Evolutionary conservation across 345 rosid genomes (phyloP), one percentile per base, ranked within the genome.

Genomic region (Diplotaxis tenuifolia): DNA sequence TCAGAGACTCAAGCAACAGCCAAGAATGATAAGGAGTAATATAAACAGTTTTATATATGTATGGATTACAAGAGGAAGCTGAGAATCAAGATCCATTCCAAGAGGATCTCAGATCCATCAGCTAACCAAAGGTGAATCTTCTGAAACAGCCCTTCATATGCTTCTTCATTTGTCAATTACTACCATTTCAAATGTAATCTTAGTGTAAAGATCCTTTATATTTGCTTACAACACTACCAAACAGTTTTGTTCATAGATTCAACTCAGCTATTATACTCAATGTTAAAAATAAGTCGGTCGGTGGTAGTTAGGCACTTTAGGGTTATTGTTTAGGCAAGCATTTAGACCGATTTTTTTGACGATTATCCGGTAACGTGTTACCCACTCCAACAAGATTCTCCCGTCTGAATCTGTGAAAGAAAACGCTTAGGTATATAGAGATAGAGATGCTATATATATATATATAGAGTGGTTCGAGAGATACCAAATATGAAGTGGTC

Each of bases 401-500:
- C 73, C 54, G 14, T 62, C 11, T 5, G 66, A 32, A 69, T 75
- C 75, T 75, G 55, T 1, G 5, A 11, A 72, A 42, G 2, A 45
- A n/a, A n/a, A n/a, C n/a, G n/a, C n/a, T n/a, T n/a, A n/a, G n/a
- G n/a, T n/a, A n/a, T n/a, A n/a, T n/a, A n/a, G n/a, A n/a, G n/a
- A n/a, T n/a, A n/a, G n/a, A n/a, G n/a, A n/a, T n/a, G n/a, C n/a
- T n/a, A n/a, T n/a, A n/a, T n/a, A n/a, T 22, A 2, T 9, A 31
- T 57, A 14, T 42, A 7, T 14, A n/a, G 25, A 23, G 25, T 20
- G 21, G 62, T 0, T 61, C 3, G 5, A 0, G 20, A 42, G 10
- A 0, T 72, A 78, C 84, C 75, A 62, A 78, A 83, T 62, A 83
- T 77, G 72, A 29, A 79, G 10, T 52, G 60, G 25, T 79, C 77